Conservation (phyloP, 106 monocot genomes). For the Agapanthus africanus region DNA sequence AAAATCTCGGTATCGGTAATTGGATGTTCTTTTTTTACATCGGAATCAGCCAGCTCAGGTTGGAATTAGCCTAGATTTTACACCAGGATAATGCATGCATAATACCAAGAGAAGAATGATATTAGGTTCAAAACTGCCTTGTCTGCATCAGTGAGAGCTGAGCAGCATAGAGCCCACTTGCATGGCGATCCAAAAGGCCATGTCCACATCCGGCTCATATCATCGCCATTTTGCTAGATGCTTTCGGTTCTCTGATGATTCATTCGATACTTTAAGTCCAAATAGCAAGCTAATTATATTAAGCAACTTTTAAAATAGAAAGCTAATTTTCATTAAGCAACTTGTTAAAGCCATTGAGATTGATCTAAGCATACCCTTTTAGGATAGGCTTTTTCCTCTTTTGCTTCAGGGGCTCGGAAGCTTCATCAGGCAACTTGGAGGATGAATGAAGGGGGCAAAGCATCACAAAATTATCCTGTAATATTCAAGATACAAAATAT, state of each 20-base stretch:
- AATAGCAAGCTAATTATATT: too few relatives aligned
- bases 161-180: conserved; percentile 88
- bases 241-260: conserved; percentile 37
- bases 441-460: conserved; percentile 76
- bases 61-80: too few relatives aligned
- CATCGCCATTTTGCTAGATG: not conserved
- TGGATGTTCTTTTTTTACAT: too few relatives aligned
- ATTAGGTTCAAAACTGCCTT: too few relatives aligned
- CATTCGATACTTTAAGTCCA: too few relatives aligned
- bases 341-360: not conserved
- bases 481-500: too few relatives aligned
- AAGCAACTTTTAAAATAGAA: too few relatives aligned
- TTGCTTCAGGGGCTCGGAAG: conserved; percentile 20
- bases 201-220: conserved; percentile 33
- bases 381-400: conserved; percentile 19
- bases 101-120: too few relatives aligned
- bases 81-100: too few relatives aligned
- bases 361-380: conserved; percentile 26
- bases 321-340: not conserved
- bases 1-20: too few relatives aligned
- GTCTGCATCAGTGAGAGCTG: conserved; percentile 55
- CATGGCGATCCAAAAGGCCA: conserved; percentile 61
- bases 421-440: conserved; percentile 50
- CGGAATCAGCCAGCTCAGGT: too few relatives aligned
- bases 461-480: conserved; percentile 96